Conservation (phyloP, 192 early-diverging fungal species). For the Entomortierella beljakovae region DNA sequence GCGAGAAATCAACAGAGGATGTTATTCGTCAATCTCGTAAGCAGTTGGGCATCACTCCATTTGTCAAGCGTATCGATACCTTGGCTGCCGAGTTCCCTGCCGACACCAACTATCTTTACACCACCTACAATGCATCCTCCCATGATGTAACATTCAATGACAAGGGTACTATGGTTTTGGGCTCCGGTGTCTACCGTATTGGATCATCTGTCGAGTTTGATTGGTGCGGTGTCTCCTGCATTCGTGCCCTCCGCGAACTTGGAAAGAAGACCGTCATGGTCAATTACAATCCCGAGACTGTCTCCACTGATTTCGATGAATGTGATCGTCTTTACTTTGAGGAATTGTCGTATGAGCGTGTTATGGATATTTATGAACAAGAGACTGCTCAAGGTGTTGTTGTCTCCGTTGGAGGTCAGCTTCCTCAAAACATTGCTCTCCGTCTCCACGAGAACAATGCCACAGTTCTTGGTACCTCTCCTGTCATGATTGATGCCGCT, state of each 20-base stretch:
- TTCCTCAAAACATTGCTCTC: conserved; percentile 97
- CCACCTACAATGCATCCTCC: conserved; percentile 93
- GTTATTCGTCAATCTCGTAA: conserved; percentile 79
- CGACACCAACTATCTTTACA: conserved; percentile 96
- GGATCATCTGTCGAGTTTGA: conserved; percentile 99
- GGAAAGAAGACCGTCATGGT: conserved; percentile 94
- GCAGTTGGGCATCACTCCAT: conserved; percentile 81
- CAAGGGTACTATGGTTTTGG: conserved; percentile 94
- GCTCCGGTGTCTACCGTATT: conserved; percentile 97
- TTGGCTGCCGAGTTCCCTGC: conserved; percentile 97
- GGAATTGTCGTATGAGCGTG: conserved; percentile 93
- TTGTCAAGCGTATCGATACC: conserved; percentile 96
- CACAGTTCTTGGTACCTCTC: conserved; percentile 92
- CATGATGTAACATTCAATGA: conserved; percentile 91
- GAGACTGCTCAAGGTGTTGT: conserved; percentile 88
- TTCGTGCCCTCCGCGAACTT: conserved; percentile 83
- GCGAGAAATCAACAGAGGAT: conserved; percentile 67
- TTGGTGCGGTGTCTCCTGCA: conserved; percentile 87
- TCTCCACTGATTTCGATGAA: conserved; percentile 98
- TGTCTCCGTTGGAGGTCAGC: conserved; percentile 94
- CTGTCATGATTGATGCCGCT: conserved; percentile 91
- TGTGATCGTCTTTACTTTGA: conserved; percentile 99
- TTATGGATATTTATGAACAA: conserved; percentile 94
- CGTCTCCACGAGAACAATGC: conserved; percentile 77
- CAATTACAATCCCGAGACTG: conserved; percentile 99